Conservation (phyloP, 2,329 filamentous ascomycete genomes). For the Xylariaceae sp. region DNA sequence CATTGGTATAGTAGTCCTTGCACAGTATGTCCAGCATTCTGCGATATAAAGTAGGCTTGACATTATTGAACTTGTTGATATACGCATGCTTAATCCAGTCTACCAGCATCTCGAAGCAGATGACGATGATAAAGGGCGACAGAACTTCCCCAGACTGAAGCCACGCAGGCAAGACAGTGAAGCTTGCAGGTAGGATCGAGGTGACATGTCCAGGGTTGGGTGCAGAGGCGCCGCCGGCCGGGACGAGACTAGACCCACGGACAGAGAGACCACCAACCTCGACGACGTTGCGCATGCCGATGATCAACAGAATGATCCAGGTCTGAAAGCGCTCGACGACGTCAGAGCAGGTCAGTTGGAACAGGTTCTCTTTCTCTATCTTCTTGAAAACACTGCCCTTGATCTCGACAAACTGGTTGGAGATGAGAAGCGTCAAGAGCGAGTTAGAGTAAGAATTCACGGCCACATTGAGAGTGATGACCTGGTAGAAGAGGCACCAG, state of each 20-base stretch:
- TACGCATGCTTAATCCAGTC: constrained; percentile 98
- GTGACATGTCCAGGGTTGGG: constrained; percentile 59
- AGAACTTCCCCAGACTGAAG: constrained; percentile 75
- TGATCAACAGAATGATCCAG: constrained; percentile 96
- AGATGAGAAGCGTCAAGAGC: constrained; percentile 83
- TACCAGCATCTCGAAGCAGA: constrained; percentile 94
- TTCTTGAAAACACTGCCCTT: constrained; percentile 98
- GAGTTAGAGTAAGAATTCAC: constrained; percentile 99
- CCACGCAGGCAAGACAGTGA: constrained; percentile 83
- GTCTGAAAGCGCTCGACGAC: constrained; percentile 96
- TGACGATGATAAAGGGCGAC: constrained; percentile 87
- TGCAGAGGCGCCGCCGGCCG: constrained; percentile 46
- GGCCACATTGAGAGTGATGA: constrained; percentile 95
- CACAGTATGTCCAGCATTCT: constrained; percentile 89
- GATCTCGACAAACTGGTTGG: constrained; percentile 98
- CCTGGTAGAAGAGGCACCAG: constrained; percentile 89
- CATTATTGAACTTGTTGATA: constrained; percentile 98
- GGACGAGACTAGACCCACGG: constrained; percentile 49
- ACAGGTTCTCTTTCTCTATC: constrained; percentile 95
- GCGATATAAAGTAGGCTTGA: constrained; percentile 83
- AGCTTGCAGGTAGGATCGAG: constrained; percentile 83
- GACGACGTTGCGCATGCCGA: constrained; percentile 91
- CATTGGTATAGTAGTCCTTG: constrained; percentile 97
- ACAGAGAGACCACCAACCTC: constrained; percentile 83
- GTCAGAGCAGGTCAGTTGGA: constrained; percentile 93